These are phyloP conservation scores for Boletellus sp. DNA, from an alignment of 768 basidiomycete species.

Conservation along the genomic window DNA sequence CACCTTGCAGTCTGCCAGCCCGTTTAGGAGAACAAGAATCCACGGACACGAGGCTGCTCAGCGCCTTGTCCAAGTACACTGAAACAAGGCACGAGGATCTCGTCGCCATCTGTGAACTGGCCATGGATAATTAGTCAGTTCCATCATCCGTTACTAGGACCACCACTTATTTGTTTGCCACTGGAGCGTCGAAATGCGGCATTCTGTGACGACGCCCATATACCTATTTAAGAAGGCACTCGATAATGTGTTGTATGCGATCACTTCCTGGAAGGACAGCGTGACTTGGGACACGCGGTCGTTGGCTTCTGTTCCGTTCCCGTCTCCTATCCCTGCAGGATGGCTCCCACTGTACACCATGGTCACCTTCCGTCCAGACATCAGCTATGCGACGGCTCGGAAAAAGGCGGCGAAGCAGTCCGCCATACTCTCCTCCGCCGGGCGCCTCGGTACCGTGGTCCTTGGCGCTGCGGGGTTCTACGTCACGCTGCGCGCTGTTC, in stretches of 20 bases:
- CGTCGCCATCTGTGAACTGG: constrained; percentile 85
- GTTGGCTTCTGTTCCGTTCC: constrained; percentile 54
- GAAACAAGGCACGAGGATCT: constrained; percentile 82
- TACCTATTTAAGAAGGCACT: constrained; percentile 78
- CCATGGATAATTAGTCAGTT: constrained; percentile 95
- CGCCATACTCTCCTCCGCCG: constrained; percentile 50
- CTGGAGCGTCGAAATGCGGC: constrained; percentile 88
- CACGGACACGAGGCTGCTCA: constrained; percentile 56
- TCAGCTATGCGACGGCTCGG: constrained; percentile 82
- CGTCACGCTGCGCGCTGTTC: constrained; percentile 13
- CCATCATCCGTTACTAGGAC: constrained; percentile 24
- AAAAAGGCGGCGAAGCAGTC: constrained; percentile 68
- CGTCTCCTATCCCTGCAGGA: constrained; percentile 55
- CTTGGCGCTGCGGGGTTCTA: constrained; percentile 44
- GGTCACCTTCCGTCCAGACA: constrained; percentile 96
- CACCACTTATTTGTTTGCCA: constrained; percentile 19
- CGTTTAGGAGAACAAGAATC: constrained; percentile 27
- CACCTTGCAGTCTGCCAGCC: constrained; percentile 35
- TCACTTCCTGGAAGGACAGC: constrained; percentile 51
- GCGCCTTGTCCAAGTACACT: constrained; percentile 76
- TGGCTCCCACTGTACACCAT: constrained; percentile 97
- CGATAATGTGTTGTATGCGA: constrained; percentile 68
- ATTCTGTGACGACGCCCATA: constrained; percentile 76
- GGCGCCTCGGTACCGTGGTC: constrained; percentile 45
- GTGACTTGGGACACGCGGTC: constrained; percentile 44